A percentile compares a stretch with the other conserved stretches of the same genome.
phyloP scores from a whole-genome alignment of 2,329 filamentous ascomycete species.

The Drechslerella stenobrocha region DNA sequence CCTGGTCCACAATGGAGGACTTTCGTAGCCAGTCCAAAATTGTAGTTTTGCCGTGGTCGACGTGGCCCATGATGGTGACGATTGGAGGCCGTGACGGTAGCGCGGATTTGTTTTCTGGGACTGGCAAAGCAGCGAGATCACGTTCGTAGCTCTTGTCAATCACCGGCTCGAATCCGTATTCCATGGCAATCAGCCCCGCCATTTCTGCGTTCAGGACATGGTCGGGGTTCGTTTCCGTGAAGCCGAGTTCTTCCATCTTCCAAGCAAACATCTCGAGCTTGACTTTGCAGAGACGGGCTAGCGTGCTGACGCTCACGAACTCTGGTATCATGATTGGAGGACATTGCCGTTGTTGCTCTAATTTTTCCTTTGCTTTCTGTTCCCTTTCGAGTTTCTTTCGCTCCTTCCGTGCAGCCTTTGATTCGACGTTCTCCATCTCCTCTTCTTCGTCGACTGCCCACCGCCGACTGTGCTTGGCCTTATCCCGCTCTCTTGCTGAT shows the following conservation, averaged over 20 bases:
- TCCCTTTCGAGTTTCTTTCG: conserved; percentile 58
- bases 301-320: conserved; percentile 82
- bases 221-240: conserved; percentile 78
- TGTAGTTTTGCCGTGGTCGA: conserved; percentile 98
- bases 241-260: conserved; percentile 82
- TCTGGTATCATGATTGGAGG: conserved; percentile 78
- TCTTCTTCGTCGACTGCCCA: conserved; percentile 52
- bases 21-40: conserved; percentile 91
- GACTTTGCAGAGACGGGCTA: conserved; percentile 75
- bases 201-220: conserved; percentile 89
- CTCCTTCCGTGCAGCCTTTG: conserved; percentile 55
- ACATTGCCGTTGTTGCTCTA: conserved; percentile 57
- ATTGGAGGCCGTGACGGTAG: conserved; percentile 82
- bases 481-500: conserved; percentile 37
- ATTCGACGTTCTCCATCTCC: conserved; percentile 53
- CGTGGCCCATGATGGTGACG: conserved; percentile 98
- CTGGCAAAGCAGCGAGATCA: conserved; percentile 73
- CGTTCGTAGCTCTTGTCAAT: conserved; percentile 68
- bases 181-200: conserved; percentile 83
- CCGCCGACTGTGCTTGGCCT: conserved; percentile 30
- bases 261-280: conserved; percentile 70
- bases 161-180: conserved; percentile 88
- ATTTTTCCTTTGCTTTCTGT: conserved; percentile 55
- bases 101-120: conserved; percentile 67
- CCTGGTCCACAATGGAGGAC: conserved; percentile 83